Evolutionary conservation across 139 green algal species (phyloP).

Genomic region (Monoraphidium neglectum): DNA sequence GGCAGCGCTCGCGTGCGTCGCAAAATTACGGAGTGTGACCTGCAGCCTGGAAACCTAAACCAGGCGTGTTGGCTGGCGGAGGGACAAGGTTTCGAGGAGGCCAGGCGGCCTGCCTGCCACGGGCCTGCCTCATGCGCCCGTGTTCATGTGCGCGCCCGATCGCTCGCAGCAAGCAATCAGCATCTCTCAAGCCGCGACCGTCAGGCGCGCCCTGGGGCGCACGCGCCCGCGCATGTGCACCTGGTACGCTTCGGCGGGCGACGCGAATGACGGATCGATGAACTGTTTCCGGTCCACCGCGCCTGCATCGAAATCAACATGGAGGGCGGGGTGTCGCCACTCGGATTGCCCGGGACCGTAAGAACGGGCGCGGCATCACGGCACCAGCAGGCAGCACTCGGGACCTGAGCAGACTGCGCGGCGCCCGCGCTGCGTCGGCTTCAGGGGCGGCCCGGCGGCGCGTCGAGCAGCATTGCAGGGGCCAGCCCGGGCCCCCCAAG

Average conservation of each 20-base stretch:
- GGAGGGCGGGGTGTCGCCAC: constrained; percentile 26
- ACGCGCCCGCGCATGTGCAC: constrained; percentile 23
- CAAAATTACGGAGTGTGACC: neutral
- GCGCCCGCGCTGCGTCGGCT: too few species aligned
- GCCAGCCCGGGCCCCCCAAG: too few species aligned
- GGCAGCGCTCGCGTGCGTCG: neutral
- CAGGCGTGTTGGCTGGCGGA: neutral
- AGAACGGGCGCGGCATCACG: too few species aligned
- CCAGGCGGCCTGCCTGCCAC: too few species aligned
- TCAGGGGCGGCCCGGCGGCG: too few species aligned
- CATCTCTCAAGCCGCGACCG: neutral
- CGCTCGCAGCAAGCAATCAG: neutral
- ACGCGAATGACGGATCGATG: constrained; percentile 2
- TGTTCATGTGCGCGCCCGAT: neutral
- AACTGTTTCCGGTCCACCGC: constrained; percentile 21
- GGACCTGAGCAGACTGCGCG: too few species aligned
- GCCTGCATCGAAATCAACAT: constrained; percentile 21
- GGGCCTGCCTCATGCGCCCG: too few species aligned
- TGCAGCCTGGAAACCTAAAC: neutral
- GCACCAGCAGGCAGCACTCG: too few species aligned
- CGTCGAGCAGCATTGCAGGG: too few species aligned
- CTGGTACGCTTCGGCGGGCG: constrained; percentile 28
- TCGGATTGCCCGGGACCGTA: constrained; percentile 29
- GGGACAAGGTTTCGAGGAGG: neutral
- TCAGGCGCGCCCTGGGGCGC: neutral